These are phyloP conservation scores for Suillus plorans DNA, from an alignment of 768 basidiomycete species.

Conservation along the genomic window DNA sequence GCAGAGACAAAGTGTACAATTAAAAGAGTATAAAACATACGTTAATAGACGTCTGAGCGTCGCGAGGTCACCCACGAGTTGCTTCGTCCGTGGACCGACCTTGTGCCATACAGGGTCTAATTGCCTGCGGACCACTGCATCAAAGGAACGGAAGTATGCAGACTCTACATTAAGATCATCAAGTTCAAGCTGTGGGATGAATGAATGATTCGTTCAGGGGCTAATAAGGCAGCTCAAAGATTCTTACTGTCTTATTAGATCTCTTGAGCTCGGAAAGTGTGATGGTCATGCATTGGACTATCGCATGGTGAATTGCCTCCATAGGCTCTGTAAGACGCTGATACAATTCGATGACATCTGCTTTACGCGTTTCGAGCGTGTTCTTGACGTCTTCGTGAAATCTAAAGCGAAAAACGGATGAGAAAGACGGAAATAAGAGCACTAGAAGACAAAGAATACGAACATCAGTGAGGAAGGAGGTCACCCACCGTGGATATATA, in stretches of 20 bases:
- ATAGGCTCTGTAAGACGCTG: conserved; percentile 84
- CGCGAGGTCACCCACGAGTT: conserved; percentile 85
- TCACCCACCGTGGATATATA: conserved; percentile 81
- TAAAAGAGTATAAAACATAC: conserved; percentile 41
- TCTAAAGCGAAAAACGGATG: conserved; percentile 37
- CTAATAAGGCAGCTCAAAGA: background rate
- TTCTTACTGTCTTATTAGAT: conserved; percentile 67
- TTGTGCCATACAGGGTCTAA: conserved; percentile 97
- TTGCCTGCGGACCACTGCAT: conserved; percentile 81
- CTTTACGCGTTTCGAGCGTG: conserved; percentile 76
- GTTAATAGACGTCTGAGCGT: conserved; percentile 79
- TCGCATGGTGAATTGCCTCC: conserved; percentile 89
- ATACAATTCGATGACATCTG: conserved; percentile 90
- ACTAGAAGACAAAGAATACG: background rate
- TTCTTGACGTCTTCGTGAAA: conserved; percentile 89
- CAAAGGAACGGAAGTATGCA: conserved; percentile 93
- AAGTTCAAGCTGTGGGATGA: conserved; percentile 71
- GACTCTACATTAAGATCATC: conserved; percentile 92
- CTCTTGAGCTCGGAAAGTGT: conserved; percentile 90
- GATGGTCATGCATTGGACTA: conserved; percentile 91
- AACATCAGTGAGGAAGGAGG: background rate
- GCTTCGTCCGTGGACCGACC: conserved; percentile 89
- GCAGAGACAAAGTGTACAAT: background rate
- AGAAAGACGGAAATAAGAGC: background rate
- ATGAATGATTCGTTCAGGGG: background rate